phyloP scores from a whole-genome alignment of 2,329 filamentous ascomycete species.

The Nectriaceae sp. region DNA sequence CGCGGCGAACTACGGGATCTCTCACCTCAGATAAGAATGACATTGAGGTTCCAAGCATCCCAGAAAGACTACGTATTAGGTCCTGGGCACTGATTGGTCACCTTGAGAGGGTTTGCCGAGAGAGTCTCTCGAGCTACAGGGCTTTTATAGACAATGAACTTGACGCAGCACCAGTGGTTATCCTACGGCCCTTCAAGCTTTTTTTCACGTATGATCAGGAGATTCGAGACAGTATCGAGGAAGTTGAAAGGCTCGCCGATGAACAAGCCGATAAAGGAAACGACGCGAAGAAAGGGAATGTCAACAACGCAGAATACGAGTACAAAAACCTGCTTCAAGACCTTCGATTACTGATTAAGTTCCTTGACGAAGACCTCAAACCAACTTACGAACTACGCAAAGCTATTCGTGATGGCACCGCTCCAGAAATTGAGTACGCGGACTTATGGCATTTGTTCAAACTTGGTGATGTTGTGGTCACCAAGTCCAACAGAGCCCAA shows the following conservation, averaged over 20 bases:
- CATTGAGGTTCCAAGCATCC: too few species aligned
- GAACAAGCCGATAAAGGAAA: background rate
- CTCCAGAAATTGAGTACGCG: constrained; percentile 8
- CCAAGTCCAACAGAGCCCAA: background rate
- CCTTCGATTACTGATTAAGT: constrained; percentile 12
- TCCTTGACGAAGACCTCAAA: constrained; percentile 13
- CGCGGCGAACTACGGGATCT: too few species aligned
- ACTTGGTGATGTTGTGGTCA: constrained; percentile 5
- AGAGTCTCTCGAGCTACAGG: too few species aligned
- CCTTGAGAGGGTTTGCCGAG: too few species aligned
- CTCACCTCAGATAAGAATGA: too few species aligned
- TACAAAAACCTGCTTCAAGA: constrained; percentile 3
- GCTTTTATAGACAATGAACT: too few species aligned
- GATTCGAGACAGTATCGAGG: constrained; percentile 4
- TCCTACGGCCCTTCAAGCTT: constrained; percentile 12
- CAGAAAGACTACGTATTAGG: too few species aligned
- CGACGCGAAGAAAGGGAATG: background rate
- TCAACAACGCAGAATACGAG: background rate
- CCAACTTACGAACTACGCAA: constrained; percentile 9
- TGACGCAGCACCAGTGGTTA: background rate
- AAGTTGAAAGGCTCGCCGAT: background rate
- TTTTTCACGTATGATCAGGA: constrained; percentile 4
- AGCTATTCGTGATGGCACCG: constrained; percentile 7
- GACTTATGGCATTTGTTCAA: constrained; percentile 19
- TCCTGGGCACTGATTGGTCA: too few species aligned